Evolutionary conservation across 352 stramenopile species (phyloP), one percentile per base, ranked within the genome.

Genomic region (Phytophthora cactorum): DNA sequence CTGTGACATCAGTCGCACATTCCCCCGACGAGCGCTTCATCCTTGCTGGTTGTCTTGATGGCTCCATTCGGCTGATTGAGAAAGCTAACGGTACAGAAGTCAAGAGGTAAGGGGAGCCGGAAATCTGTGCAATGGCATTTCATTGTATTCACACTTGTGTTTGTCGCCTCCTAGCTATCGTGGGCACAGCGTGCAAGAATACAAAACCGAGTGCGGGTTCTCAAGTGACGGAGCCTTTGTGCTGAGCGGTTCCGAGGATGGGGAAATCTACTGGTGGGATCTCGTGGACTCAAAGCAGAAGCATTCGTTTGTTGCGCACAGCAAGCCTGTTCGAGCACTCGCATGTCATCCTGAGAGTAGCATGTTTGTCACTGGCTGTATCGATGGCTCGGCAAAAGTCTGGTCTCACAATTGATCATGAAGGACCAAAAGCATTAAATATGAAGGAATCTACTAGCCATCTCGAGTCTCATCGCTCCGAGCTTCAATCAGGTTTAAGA

Each of bases 221-320:
- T 89, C 84, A 8, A 73, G 70, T 28, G 83, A 93, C 55, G 88
- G 86, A 28, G 82, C 75, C 11, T 82, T 81, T 38, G 81, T 90
- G 36, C 45, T 94, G 12, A 94, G 82, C 53, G 86, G 88, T 10
- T 95, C 88, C 14, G 88, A 95, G 46, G 84, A 95, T 32, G 86
- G 86, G 17, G 68, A 81, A 28, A 66, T 94, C 39, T 87, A 79
- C 57, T 71, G 71, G 47, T 95, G 84, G 82, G 82, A 94, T 47
- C 53, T 91, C 28, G 75, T 92, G 6, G 71, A 68, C 14, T 68
- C 61, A 5, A 59, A 62, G 36, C 68, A 59, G 43, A 68, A 68
- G 56, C 55, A 74, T 17, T 74, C 79, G 15, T 87, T 93, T 59
- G 52, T 64, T 54, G 84, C 84, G 10, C 88, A 95, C 64, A 70